Conservation (phyloP, 176 grass and related monocot genomes). For the Oryza nivara region DNA sequence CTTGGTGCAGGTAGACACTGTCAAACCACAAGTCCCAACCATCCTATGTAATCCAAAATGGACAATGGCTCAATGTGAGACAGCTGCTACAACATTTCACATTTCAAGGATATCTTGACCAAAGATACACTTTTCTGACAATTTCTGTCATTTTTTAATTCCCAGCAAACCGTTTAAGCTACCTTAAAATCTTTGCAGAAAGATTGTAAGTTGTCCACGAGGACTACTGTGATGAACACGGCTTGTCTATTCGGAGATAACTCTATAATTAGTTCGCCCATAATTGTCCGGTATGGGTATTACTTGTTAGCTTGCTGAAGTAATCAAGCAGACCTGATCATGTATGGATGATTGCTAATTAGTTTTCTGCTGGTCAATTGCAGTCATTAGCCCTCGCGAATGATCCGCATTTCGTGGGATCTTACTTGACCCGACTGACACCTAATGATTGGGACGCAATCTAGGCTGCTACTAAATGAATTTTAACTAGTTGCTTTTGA, state of each 20-base stretch:
- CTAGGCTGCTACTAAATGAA: not conserved
- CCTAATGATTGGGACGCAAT: slow-evolving; percentile 41
- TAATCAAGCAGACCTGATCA: slow-evolving; percentile 2
- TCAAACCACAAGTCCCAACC: slow-evolving; percentile 48
- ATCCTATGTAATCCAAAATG: slow-evolving; percentile 10
- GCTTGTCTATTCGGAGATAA: not conserved
- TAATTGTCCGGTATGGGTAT: slow-evolving; percentile 17
- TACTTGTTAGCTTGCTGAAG: slow-evolving; percentile 31
- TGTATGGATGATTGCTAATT: slow-evolving; percentile 19
- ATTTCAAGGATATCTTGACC: not conserved
- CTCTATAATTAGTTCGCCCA: slow-evolving; percentile 12
- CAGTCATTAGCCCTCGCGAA: not conserved
- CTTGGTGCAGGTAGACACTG: slow-evolving; percentile 24
- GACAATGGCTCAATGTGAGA: slow-evolving; percentile 1
- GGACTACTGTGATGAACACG: not conserved
- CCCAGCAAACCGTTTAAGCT: not conserved
- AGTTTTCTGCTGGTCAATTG: slow-evolving; percentile 2
- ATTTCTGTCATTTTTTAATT: not conserved
- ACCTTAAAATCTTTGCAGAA: not conserved
- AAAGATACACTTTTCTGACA: not conserved
- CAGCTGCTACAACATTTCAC: not conserved
- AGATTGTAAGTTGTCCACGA: not conserved
- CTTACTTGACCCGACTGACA: slow-evolving; percentile 27
- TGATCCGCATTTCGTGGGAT: slow-evolving; percentile 52
- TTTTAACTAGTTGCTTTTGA: not conserved